These are phyloP conservation scores for Priceomyces melissophilus DNA, from an alignment of 805 yeast species.

Conservation along the genomic window DNA sequence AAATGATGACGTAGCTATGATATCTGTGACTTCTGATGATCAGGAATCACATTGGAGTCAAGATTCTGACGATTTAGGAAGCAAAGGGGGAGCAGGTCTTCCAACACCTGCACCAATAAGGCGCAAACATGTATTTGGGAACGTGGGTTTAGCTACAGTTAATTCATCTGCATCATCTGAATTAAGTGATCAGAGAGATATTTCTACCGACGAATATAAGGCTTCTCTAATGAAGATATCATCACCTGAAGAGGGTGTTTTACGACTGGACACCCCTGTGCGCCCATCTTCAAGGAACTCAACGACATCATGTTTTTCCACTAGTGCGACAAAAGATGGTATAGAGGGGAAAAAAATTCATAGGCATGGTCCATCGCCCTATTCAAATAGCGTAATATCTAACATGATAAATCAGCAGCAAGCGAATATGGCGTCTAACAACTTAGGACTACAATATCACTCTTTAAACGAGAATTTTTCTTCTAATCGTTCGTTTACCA, in stretches of 20 bases:
- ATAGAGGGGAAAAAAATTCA: slow-evolving; percentile 60
- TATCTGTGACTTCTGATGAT: slow-evolving; percentile 10
- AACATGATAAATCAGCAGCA: slow-evolving; percentile 21
- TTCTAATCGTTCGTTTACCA: slow-evolving; percentile 1
- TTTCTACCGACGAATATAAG: background rate
- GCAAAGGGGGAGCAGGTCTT: background rate
- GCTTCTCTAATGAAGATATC: slow-evolving; percentile 1
- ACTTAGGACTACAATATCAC: background rate
- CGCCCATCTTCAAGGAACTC: slow-evolving; percentile 61
- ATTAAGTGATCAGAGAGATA: slow-evolving; percentile 18
- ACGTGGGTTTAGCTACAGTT: slow-evolving; percentile 9
- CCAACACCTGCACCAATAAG: slow-evolving; percentile 1
- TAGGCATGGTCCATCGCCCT: slow-evolving; percentile 39
- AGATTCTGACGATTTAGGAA: slow-evolving; percentile 10
- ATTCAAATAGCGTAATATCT: slow-evolving; percentile 28
- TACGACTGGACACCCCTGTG: slow-evolving; percentile 31
- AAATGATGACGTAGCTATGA: background rate
- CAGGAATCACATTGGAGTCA: slow-evolving; percentile 11
- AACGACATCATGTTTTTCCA: slow-evolving; percentile 64
- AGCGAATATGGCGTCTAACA: slow-evolving; percentile 1
- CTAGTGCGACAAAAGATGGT: slow-evolving; percentile 74
- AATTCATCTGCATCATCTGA: slow-evolving; percentile 24
- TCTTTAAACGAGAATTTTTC: too few relatives aligned
- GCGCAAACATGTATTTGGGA: slow-evolving; percentile 1
- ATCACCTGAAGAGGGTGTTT: slow-evolving; percentile 4